phyloP scores from a whole-genome alignment of 139 green algal species.

The Haematococcus sp. region DNA sequence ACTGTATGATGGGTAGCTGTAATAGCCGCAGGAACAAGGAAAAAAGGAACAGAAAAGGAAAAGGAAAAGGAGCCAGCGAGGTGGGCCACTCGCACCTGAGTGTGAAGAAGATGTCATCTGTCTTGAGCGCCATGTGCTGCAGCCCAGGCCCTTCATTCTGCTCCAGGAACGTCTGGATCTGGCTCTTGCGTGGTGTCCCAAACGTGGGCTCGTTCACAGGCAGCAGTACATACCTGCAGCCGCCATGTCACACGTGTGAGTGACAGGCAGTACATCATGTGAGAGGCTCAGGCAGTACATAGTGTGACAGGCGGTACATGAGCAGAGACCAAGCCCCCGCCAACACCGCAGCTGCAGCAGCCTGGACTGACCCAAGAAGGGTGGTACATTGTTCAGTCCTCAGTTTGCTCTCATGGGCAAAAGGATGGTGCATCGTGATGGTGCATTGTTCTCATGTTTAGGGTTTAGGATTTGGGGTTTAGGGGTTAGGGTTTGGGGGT shows the following conservation, averaged over 20 bases:
- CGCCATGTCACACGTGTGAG: not conserved
- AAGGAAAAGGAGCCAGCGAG: too few species aligned
- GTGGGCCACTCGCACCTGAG: too few species aligned
- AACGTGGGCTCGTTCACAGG: slow-evolving; percentile 97
- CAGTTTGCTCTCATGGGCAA: too few species aligned
- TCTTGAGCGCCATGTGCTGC: slow-evolving; percentile 98
- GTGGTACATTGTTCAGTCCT: too few species aligned
- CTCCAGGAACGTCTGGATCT: slow-evolving; percentile 96
- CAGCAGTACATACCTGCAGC: slow-evolving; percentile 72
- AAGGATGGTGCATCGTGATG: too few species aligned
- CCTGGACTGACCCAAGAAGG: too few species aligned
- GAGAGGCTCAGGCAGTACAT: not conserved
- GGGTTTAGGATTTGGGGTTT: too few species aligned
- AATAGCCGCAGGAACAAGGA: too few species aligned
- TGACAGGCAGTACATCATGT: not conserved
- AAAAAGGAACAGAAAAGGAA: too few species aligned
- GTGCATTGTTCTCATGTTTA: too few species aligned
- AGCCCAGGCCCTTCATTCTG: slow-evolving; percentile 95
- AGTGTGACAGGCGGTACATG: not conserved
- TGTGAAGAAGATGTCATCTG: slow-evolving; percentile 90
- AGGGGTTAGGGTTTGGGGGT: too few species aligned
- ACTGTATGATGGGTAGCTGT: too few species aligned
- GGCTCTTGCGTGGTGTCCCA: slow-evolving; percentile 82
- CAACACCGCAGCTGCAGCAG: not conserved
- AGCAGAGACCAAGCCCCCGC: not conserved